phyloP scores from a whole-genome alignment of 495 filamentous ascomycete genomes.

The Bacidia gigantensis region DNA sequence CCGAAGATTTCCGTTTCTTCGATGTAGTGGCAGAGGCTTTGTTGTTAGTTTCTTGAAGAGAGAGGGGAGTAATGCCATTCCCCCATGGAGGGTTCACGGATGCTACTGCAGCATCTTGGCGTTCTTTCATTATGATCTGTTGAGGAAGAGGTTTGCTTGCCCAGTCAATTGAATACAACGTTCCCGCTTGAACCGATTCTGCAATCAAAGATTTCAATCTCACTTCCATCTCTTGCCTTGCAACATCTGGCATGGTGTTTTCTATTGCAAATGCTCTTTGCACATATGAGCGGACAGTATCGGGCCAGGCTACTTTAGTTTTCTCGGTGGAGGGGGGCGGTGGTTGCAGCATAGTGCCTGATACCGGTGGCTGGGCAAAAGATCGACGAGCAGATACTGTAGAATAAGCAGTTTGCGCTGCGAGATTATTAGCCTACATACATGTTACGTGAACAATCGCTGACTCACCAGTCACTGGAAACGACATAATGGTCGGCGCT shows the following conservation, averaged over 20 bases:
- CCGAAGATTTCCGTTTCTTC: conserved; percentile 74
- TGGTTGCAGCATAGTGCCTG: conserved; percentile 7
- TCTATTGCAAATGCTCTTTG: conserved; percentile 67
- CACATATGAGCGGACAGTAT: conserved; percentile 66
- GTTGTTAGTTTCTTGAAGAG: conserved; percentile 16
- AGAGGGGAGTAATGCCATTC: conserved; percentile 9
- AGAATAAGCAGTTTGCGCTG: conserved; percentile 16
- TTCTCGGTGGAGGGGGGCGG: conserved; percentile 21
- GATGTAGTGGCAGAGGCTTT: conserved; percentile 22
- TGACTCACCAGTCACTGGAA: neutral
- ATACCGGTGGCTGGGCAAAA: conserved; percentile 19
- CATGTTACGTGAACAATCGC: neutral
- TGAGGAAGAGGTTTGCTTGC: conserved; percentile 73
- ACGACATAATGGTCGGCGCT: neutral
- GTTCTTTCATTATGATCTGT: conserved; percentile 65
- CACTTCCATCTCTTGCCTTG: conserved; percentile 56
- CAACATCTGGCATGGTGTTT: conserved; percentile 51
- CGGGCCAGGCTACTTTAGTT: conserved; percentile 57
- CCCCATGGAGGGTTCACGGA: conserved; percentile 24
- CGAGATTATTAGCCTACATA: neutral
- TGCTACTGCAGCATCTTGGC: conserved; percentile 28
- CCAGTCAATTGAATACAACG: conserved; percentile 68
- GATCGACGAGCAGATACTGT: conserved; percentile 24
- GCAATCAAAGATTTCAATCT: conserved; percentile 81
- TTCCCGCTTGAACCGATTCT: conserved; percentile 53